Evolutionary conservation across 495 filamentous ascomycete species (phyloP), one percentile per base, ranked within the genome.

Genomic region (Terfezia claveryi): DNA sequence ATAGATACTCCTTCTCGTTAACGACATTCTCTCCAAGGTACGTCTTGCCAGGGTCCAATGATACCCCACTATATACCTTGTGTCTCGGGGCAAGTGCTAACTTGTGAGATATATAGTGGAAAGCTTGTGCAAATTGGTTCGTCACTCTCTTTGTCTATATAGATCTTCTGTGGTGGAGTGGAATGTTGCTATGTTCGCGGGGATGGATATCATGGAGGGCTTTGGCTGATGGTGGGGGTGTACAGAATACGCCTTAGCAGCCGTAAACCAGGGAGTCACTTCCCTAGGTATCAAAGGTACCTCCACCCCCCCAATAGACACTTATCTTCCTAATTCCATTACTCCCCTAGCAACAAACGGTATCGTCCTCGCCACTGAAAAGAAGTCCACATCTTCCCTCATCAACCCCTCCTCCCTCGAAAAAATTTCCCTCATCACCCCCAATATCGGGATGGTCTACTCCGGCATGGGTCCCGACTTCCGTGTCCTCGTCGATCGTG

Each of bases 1-100:
- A 99, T 72, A 78, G 92, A 74, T 99, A 99, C 70, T 95, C 91
- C 50, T 99, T 96, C 81, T 96, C 92, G 41, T 76, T 99, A 64
- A 99, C 91, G 52, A 99, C 91, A 56, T 99, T 99, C 81, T 96
- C 91, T 61, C 91, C 91, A 63, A 98, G 89, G 91, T 94, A 87
- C 73, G 76, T 63, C 5, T 23, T 51, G 6, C 14, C 14, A 20
- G 20, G 14, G 14, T 20, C 44, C 27, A 32, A 1, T 32, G 27
- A 32, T 32, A 32, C 27, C 27, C 27, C 27, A 32, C 20, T 32
- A 32, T 20, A 32, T 32, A 32, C 27, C 27, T 32, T 32, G 27
- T 32, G 27, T 7, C 27, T 32, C n/a, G 27, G 7, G 27, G 2
- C 20, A 1, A 32, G 27, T 32, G 27, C 27, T 32, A 32, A 20